phyloP scores from a whole-genome alignment of 2,329 filamentous ascomycete species.

The Botrytis aclada region DNA sequence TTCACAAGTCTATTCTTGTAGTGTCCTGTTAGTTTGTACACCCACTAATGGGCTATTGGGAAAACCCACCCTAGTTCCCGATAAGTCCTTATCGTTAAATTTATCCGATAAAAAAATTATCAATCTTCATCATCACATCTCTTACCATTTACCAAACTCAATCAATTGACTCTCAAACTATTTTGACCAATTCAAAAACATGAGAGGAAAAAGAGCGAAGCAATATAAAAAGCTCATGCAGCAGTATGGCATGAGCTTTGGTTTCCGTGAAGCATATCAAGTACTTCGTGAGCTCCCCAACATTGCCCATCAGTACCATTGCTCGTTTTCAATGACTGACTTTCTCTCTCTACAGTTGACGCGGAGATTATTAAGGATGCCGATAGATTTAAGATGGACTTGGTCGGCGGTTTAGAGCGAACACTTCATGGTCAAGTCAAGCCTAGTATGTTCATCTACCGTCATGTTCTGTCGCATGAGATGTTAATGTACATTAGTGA shows the following conservation, averaged over 20 bases:
- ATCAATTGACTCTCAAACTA: neutral
- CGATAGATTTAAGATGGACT: constrained; percentile 82
- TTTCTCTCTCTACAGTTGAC: constrained; percentile 56
- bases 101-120: constrained; percentile 22
- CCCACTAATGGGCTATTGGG: neutral
- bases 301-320: neutral
- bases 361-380: constrained; percentile 81
- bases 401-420: constrained; percentile 71
- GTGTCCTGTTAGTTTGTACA: no score
- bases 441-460: constrained; percentile 55
- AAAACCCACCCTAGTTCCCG: constrained; percentile 12
- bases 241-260: constrained; percentile 81
- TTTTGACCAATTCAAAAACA: constrained; percentile 39
- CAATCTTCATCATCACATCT: constrained; percentile 8
- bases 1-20: no score
- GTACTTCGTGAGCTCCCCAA: constrained; percentile 58
- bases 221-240: constrained; percentile 91
- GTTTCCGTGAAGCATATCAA: constrained; percentile 93
- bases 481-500: constrained; percentile 50
- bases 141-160: neutral
- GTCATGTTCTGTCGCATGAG: neutral
- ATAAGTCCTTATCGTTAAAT: constrained; percentile 26
- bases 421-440: constrained; percentile 87
- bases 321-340: constrained; percentile 18
- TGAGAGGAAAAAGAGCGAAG: constrained; percentile 67